Evolutionary conservation across 1,284 basidiomycete species (phyloP).

Genomic region (Puccinia horiana): DNA sequence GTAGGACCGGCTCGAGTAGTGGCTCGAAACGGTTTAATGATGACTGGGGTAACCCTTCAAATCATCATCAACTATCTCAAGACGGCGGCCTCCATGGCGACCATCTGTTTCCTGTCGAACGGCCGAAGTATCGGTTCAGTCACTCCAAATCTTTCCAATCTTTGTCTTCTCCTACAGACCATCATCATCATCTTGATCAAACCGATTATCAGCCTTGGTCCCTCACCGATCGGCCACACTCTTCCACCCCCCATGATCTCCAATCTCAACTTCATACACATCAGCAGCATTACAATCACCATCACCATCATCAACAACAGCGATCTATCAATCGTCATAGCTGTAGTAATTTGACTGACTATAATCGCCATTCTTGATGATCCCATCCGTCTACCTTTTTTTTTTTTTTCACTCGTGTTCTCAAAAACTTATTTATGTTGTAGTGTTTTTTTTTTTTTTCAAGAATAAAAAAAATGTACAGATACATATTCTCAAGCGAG

Average conservation of each 20-base stretch:
- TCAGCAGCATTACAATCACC: background rate
- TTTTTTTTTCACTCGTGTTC: background rate
- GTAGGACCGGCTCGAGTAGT: constrained; percentile 13
- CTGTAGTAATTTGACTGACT: constrained; percentile 7
- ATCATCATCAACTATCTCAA: background rate
- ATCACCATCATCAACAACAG: background rate
- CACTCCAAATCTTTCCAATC: constrained; percentile 39
- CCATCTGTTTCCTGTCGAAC: constrained; percentile 14
- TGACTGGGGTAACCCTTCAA: background rate
- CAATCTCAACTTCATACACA: background rate
- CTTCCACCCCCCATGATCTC: background rate
- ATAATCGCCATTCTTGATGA: background rate
- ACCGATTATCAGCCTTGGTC: background rate
- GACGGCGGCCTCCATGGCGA: background rate
- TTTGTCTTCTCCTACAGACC: background rate
- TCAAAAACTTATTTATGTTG: background rate
- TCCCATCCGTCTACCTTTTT: background rate
- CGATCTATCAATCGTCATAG: background rate
- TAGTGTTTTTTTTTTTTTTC: too few species aligned
- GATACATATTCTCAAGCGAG: background rate
- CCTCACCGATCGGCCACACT: background rate
- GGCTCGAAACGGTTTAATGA: constrained; percentile 22
- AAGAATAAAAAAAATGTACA: background rate
- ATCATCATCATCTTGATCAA: background rate
- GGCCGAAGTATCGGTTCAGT: constrained; percentile 20